These are phyloP conservation scores for Leptomonas seymouri DNA, from an alignment of 208 protist species.

Conservation along the genomic window DNA sequence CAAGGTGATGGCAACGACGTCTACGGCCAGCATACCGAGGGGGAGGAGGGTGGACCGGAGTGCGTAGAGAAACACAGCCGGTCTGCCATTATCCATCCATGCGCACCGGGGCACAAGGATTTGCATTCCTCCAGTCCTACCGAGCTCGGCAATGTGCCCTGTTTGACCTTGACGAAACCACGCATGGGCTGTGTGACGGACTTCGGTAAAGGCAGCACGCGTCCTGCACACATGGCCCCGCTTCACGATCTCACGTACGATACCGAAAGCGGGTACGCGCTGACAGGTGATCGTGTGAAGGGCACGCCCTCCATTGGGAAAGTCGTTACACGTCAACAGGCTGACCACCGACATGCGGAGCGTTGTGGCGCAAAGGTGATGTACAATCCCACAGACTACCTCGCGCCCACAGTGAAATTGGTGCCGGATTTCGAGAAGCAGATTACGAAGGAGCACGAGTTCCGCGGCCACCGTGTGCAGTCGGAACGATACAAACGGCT, in stretches of 20 bases:
- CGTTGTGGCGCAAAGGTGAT: slow-evolving; percentile 63
- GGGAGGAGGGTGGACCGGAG: slow-evolving; percentile 10
- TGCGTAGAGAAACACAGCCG: slow-evolving; percentile 38
- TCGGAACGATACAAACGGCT: slow-evolving; percentile 71
- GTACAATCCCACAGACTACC: slow-evolving; percentile 57
- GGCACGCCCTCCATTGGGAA: slow-evolving; percentile 70
- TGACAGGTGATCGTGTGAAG: slow-evolving; percentile 53
- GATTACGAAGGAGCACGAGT: slow-evolving; percentile 86
- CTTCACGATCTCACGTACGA: slow-evolving; percentile 73
- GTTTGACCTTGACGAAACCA: slow-evolving; percentile 55
- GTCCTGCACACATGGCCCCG: slow-evolving; percentile 33
- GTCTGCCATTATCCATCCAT: slow-evolving; percentile 54
- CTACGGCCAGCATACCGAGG: not conserved
- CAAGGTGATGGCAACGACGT: slow-evolving; percentile 6
- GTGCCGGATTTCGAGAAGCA: slow-evolving; percentile 83
- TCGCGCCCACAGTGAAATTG: slow-evolving; percentile 43
- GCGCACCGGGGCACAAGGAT: slow-evolving; percentile 63
- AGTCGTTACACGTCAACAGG: slow-evolving; percentile 56
- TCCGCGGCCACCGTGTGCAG: slow-evolving; percentile 71
- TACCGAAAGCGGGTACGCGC: slow-evolving; percentile 36
- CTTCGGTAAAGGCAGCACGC: slow-evolving; percentile 44
- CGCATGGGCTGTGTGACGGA: slow-evolving; percentile 35
- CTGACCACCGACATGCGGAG: slow-evolving; percentile 34
- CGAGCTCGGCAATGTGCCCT: slow-evolving; percentile 73
- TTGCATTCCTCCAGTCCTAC: slow-evolving; percentile 47